Evolutionary conservation across 495 filamentous ascomycete genomes (phyloP).

Genomic region (Aspergillus taichungensis): DNA sequence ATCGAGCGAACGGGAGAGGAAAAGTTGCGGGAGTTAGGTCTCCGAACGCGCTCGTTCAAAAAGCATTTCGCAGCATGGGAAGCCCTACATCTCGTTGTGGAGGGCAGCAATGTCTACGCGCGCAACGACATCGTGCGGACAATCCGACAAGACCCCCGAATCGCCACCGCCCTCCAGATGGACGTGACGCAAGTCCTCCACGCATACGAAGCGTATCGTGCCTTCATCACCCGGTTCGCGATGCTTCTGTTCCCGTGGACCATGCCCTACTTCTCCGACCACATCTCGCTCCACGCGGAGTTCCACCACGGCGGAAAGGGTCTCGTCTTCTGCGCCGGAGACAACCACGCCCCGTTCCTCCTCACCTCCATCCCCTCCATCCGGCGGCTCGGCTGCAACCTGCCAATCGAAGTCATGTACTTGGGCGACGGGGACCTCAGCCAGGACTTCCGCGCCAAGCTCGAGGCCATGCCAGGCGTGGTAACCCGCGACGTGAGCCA

Average conservation of each 20-base stretch:
- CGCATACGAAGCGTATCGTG: constrained; percentile 19
- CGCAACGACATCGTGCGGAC: constrained; percentile 17
- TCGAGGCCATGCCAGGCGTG: constrained; percentile 11
- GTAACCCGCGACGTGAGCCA: constrained; percentile 13
- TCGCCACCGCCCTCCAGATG: constrained; percentile 1
- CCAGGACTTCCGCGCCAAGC: constrained; percentile 8
- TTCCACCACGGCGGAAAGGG: constrained; percentile 15
- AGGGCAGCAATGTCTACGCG: constrained; percentile 1
- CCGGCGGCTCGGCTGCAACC: constrained; percentile 20
- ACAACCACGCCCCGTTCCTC: constrained; percentile 20
- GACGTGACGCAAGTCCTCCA: constrained; percentile 12
- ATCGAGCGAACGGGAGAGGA: constrained; percentile 10
- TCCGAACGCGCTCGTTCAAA: constrained; percentile 13
- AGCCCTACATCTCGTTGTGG: constrained; percentile 6
- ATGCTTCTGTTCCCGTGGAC: constrained; percentile 24
- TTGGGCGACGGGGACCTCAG: constrained; percentile 25
- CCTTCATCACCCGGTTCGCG: constrained; percentile 14
- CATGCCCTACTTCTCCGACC: constrained; percentile 22
- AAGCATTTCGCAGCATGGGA: constrained; percentile 12
- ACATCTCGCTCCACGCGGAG: constrained; percentile 18
- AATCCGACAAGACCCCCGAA: constrained; percentile 5
- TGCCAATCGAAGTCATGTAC: constrained; percentile 33
- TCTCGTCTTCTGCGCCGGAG: constrained; percentile 25
- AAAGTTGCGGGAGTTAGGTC: constrained; percentile 9
- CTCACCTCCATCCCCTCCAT: constrained; percentile 24